Evolutionary conservation across 1,284 basidiomycete species (phyloP).

Genomic region (Melampsora larici-populina): DNA sequence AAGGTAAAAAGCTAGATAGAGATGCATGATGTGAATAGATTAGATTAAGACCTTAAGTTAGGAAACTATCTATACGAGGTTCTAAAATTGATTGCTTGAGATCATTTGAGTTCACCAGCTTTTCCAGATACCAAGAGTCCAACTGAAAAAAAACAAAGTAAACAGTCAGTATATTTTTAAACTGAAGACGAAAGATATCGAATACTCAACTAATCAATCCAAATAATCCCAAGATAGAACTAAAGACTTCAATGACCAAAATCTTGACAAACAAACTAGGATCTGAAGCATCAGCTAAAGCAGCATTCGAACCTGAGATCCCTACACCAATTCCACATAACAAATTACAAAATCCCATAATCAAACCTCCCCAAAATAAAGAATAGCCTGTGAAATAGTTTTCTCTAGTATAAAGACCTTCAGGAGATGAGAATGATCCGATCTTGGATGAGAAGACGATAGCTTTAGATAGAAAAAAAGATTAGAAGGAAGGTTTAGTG

Average conservation of each 20-base stretch:
- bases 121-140: slow-evolving; percentile 44
- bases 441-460: slow-evolving; percentile 88
- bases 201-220: slow-evolving; percentile 74
- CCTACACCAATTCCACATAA: slow-evolving; percentile 87
- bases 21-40: too few species aligned
- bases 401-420: slow-evolving; percentile 18
- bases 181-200: not conserved
- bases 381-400: slow-evolving; percentile 65
- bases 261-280: slow-evolving; percentile 90
- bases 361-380: slow-evolving; percentile 90
- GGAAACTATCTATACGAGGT: too few species aligned
- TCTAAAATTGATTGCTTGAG: not conserved
- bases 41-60: too few species aligned
- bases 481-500: not conserved
- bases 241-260: slow-evolving; percentile 89
- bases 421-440: slow-evolving; percentile 43
- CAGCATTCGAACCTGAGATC: slow-evolving; percentile 85
- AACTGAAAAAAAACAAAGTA: slow-evolving; percentile 5
- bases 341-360: slow-evolving; percentile 84
- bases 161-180: slow-evolving; percentile 41
- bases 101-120: slow-evolving; percentile 35
- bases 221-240: slow-evolving; percentile 84
- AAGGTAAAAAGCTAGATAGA: not conserved
- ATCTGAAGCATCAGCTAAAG: slow-evolving; percentile 86
- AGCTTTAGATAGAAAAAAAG: slow-evolving; percentile 54